Conservation (phyloP, 139 green algal genomes). For the Asterochloris sp. region DNA sequence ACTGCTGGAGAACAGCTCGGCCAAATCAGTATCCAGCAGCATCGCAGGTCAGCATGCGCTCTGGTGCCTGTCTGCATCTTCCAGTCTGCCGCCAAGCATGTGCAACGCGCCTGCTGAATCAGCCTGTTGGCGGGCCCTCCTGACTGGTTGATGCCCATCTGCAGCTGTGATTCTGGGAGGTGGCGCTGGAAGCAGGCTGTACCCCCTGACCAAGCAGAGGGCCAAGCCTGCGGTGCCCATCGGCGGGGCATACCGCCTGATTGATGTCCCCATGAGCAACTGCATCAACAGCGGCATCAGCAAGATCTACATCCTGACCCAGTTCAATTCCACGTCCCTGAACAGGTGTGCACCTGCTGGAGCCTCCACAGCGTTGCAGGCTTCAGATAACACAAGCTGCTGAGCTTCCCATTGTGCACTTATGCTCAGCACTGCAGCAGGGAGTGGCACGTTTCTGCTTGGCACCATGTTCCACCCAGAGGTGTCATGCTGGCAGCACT, state of each 20-base stretch:
- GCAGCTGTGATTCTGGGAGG: conserved; percentile 90
- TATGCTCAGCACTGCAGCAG: no score
- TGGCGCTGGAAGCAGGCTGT: conserved; percentile 86
- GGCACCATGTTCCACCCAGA: no score
- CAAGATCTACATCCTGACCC: conserved; percentile 99
- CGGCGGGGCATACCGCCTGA: conserved; percentile 96
- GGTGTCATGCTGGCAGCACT: no score
- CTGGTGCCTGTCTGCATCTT: background rate
- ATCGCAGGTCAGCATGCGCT: conserved; percentile 17
- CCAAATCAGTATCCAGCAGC: conserved; percentile 22
- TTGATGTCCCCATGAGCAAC: conserved; percentile 99
- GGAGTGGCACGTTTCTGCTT: no score
- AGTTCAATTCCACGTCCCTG: conserved; percentile 97
- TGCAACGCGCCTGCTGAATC: background rate
- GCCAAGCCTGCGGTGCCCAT: conserved; percentile 98
- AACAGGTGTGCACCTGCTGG: conserved; percentile 54
- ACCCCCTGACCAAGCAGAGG: conserved; percentile 88
- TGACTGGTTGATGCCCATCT: background rate
- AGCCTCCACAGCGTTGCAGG: no score
- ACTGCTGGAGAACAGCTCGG: conserved; percentile 22
- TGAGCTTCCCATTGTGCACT: no score
- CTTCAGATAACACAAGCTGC: no score
- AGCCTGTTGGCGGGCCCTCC: background rate
- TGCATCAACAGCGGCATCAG: conserved; percentile 98
- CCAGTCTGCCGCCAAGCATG: background rate